A percentile compares a stretch with the other conserved stretches of the same genome.
Conservation (phyloP, 2,329 filamentous ascomycete genomes). For the Fusarium aywerte region DNA sequence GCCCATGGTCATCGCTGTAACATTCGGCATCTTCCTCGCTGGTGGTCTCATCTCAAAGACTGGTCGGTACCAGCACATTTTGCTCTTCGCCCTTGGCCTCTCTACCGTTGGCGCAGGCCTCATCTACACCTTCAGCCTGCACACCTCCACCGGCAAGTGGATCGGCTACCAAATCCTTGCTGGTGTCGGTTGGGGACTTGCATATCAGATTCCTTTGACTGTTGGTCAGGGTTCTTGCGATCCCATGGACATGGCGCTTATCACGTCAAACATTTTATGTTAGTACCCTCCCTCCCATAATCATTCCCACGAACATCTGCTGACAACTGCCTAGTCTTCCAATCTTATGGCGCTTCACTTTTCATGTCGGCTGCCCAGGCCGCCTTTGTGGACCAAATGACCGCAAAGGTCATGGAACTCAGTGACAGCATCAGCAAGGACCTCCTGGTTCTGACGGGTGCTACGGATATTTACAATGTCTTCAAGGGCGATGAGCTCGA, state of each 20-base stretch:
- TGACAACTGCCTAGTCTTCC: background rate
- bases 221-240: constrained; percentile 7
- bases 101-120: constrained; percentile 55
- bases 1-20: constrained; percentile 55
- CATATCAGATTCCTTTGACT: constrained; percentile 55
- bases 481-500: constrained; percentile 1
- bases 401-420: constrained; percentile 2
- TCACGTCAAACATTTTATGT: constrained; percentile 6
- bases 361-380: constrained; percentile 5
- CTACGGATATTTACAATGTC: constrained; percentile 11
- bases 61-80: constrained; percentile 54
- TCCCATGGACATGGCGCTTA: constrained; percentile 9
- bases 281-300: background rate
- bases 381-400: constrained; percentile 7
- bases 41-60: constrained; percentile 52
- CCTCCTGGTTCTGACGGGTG: background rate
- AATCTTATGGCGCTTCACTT: constrained; percentile 9
- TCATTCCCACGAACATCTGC: background rate
- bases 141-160: constrained; percentile 55
- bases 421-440: constrained; percentile 6
- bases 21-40: constrained; percentile 52
- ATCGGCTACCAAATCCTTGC: constrained; percentile 62
- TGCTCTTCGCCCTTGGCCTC: constrained; percentile 56
- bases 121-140: constrained; percentile 52
- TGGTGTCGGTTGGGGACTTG: constrained; percentile 57